These are phyloP conservation scores for Pseudopyrenochaeta lycopersici DNA, from an alignment of 2,329 filamentous ascomycete genomes.

Conservation along the genomic window DNA sequence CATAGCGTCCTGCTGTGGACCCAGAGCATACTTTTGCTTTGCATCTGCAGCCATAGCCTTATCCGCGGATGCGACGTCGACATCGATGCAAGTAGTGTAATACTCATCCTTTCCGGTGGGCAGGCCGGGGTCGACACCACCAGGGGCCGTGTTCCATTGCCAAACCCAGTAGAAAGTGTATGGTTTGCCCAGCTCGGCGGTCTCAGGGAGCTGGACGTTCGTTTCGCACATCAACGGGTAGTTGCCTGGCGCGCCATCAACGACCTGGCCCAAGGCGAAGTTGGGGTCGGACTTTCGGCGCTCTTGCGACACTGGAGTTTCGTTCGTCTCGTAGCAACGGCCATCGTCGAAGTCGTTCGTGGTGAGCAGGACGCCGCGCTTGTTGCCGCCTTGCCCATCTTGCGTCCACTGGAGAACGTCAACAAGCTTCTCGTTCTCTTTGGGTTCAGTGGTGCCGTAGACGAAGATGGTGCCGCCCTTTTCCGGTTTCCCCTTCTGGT, in stretches of 20 bases:
- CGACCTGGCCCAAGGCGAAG: constrained; percentile 59
- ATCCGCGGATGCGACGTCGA: constrained; percentile 54
- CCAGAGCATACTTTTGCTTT: constrained; percentile 32
- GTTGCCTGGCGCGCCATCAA: constrained; percentile 38
- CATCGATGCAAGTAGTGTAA: constrained; percentile 67
- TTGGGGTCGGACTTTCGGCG: constrained; percentile 68
- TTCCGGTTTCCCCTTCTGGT: constrained; percentile 52
- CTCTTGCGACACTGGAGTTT: constrained; percentile 61
- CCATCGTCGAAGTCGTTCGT: constrained; percentile 88
- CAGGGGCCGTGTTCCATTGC: constrained; percentile 72
- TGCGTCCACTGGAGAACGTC: constrained; percentile 82
- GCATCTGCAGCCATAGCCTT: constrained; percentile 26
- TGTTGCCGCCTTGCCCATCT: constrained; percentile 82
- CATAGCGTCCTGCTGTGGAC: constrained; percentile 54
- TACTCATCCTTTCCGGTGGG: constrained; percentile 63
- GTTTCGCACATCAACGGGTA: constrained; percentile 80
- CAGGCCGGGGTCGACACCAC: constrained; percentile 47
- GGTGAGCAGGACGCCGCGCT: constrained; percentile 77
- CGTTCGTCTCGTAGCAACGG: constrained; percentile 84
- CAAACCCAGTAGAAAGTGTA: constrained; percentile 96
- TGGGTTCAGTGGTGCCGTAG: constrained; percentile 59
- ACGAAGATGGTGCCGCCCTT: constrained; percentile 58
- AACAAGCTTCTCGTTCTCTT: constrained; percentile 65
- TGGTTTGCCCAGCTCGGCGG: constrained; percentile 67
- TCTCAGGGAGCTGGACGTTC: constrained; percentile 76